Conservation (phyloP, 176 grass and related monocot species). For the Triticum aestivum region DNA sequence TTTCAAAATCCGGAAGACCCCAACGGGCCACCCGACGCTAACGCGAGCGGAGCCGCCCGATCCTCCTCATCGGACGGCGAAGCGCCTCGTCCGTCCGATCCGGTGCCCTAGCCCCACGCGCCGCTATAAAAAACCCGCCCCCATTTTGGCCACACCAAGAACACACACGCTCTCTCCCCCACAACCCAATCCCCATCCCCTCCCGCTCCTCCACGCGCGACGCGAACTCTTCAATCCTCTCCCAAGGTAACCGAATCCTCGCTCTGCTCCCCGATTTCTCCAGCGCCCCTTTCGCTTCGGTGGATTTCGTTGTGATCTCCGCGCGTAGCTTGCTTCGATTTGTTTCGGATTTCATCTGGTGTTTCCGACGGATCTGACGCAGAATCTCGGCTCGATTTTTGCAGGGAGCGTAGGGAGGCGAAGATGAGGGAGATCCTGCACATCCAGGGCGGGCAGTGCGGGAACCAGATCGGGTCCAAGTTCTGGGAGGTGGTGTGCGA, state of each 20-base stretch:
- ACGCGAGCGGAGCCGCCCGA: not conserved
- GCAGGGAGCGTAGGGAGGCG: not conserved
- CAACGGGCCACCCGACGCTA: constrained; percentile 12
- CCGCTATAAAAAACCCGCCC: constrained; percentile 27
- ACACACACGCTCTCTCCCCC: not conserved
- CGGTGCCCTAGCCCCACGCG: constrained; percentile 19
- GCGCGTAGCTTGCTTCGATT: not conserved
- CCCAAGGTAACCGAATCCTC: constrained; percentile 11
- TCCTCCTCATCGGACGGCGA: constrained; percentile 6
- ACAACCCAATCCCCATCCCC: not conserved
- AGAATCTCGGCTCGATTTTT: too few species aligned
- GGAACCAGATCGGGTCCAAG: constrained; percentile 87
- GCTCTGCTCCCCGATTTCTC: not conserved
- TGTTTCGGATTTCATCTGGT: not conserved
- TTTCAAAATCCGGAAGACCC: constrained; percentile 32
- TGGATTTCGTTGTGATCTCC: not conserved
- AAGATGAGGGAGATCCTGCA: constrained; percentile 97
- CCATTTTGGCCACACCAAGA: not conserved
- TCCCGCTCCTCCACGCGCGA: not conserved
- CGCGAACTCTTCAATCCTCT: not conserved
- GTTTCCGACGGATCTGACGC: not conserved
- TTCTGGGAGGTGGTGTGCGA: constrained; percentile 93
- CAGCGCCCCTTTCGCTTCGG: too few species aligned
- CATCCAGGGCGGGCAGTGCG: constrained; percentile 79
- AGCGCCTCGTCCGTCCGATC: constrained; percentile 12